phyloP scores from a whole-genome alignment of 169 alveolate species.

The Plasmodium malariae region DNA sequence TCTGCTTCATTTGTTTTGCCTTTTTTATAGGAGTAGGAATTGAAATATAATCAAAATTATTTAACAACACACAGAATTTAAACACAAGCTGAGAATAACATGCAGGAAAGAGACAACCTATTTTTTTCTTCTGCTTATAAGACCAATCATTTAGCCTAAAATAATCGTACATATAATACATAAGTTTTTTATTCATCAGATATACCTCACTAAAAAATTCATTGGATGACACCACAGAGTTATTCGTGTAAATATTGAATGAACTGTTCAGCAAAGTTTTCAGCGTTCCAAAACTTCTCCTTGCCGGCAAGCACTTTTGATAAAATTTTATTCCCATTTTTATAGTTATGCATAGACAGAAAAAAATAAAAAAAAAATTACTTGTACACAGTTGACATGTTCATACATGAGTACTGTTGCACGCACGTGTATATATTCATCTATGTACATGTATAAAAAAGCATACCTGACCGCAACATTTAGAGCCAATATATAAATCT shows the following conservation, averaged over 20 bases:
- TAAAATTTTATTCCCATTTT: not conserved
- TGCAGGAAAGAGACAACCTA: constrained; percentile 72
- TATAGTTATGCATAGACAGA: not conserved
- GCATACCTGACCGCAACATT: no score
- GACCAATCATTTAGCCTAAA: constrained; percentile 15
- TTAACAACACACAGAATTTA: constrained; percentile 56
- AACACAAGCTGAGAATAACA: constrained; percentile 66
- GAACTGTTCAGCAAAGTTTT: constrained; percentile 23
- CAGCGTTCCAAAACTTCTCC: constrained; percentile 46
- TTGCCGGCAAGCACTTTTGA: not conserved
- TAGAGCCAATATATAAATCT: not conserved
- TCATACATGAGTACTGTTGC: no score
- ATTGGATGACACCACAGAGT: constrained; percentile 8
- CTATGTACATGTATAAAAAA: not conserved
- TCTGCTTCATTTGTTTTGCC: constrained; percentile 56
- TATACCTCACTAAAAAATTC: constrained; percentile 39
- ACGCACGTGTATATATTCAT: not conserved
- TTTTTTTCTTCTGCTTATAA: constrained; percentile 10
- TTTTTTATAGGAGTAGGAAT: constrained; percentile 73
- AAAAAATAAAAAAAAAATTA: not conserved
- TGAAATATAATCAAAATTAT: constrained; percentile 64
- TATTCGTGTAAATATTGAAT: constrained; percentile 59
- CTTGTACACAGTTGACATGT: not conserved
- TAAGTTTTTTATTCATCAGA: constrained; percentile 51
- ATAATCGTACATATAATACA: constrained; percentile 62